These are phyloP conservation scores for Ceratobasidium sp. DNA, from an alignment of 1,284 basidiomycete genomes.

Conservation along the genomic window DNA sequence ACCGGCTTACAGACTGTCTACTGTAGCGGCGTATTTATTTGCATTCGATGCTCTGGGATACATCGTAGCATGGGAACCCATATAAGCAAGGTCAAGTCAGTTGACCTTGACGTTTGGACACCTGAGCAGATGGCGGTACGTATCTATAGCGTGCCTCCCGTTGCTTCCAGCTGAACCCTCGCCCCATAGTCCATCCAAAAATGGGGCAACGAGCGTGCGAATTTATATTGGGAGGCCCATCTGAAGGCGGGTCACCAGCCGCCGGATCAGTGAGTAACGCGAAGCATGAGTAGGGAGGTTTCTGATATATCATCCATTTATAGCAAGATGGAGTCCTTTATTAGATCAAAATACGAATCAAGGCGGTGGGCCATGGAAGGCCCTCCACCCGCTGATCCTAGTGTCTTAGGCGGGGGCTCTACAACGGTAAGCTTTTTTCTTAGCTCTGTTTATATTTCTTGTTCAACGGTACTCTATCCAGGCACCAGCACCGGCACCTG, in stretches of 20 bases:
- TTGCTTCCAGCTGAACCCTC: background rate
- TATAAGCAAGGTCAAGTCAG: slow-evolving; percentile 96
- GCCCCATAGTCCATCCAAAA: slow-evolving; percentile 79
- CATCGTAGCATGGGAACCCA: slow-evolving; percentile 99
- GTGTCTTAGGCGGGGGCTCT: slow-evolving; percentile 73
- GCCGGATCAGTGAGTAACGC: slow-evolving; percentile 86
- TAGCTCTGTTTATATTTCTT: background rate
- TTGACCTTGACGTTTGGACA: slow-evolving; percentile 98
- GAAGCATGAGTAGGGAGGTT: background rate
- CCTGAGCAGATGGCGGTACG: slow-evolving; percentile 95
- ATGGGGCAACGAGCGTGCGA: slow-evolving; percentile 95
- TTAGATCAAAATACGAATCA: slow-evolving; percentile 96
- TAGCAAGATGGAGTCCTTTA: slow-evolving; percentile 98
- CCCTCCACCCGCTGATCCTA: slow-evolving; percentile 85
- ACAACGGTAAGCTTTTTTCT: slow-evolving; percentile 4
- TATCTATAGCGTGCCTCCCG: background rate
- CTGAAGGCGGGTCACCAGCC: slow-evolving; percentile 92
- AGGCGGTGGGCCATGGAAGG: slow-evolving; percentile 93
- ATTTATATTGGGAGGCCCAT: slow-evolving; percentile 98
- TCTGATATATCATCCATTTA: slow-evolving; percentile 2
- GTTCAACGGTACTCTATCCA: background rate
- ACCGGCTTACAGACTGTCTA: slow-evolving; percentile 46
- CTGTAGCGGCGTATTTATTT: slow-evolving; percentile 87
- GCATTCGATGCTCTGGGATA: slow-evolving; percentile 98
- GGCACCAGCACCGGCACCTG: slow-evolving; percentile 35